Conservation (phyloP, 1,284 basidiomycete genomes). For the Ustilago hordei region DNA sequence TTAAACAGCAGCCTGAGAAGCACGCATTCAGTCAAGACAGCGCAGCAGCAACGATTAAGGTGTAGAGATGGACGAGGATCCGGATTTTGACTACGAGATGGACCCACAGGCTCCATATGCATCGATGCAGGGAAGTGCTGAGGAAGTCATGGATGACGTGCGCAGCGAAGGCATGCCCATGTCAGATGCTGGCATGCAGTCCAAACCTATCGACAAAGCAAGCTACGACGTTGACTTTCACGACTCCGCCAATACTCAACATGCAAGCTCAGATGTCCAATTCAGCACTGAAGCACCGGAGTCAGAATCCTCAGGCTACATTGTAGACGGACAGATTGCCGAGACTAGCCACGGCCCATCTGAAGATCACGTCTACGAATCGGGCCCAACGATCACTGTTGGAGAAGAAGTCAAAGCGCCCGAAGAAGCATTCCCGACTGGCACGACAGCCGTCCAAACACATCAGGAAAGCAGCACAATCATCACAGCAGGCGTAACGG, state of each 20-base stretch:
- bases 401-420: background rate
- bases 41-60: background rate
- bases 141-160: conserved; percentile 39
- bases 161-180: conserved; percentile 31
- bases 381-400: background rate
- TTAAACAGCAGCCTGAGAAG: background rate
- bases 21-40: too few relatives aligned
- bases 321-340: conserved; percentile 2
- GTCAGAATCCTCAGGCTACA: background rate
- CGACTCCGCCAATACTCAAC: conserved; percentile 9
- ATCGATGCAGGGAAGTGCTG: conserved; percentile 5
- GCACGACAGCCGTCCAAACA: background rate
- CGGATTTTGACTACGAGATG: conserved; percentile 49
- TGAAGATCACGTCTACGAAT: conserved; percentile 2
- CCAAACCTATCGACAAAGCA: conserved; percentile 17
- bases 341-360: background rate
- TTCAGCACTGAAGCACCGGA: background rate
- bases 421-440: conserved; percentile 1
- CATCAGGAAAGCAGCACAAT: background rate
- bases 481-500: background rate
- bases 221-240: conserved; percentile 37
- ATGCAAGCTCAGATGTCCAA: background rate
- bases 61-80: conserved; percentile 27
- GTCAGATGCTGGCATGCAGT: conserved; percentile 23
- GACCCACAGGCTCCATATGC: conserved; percentile 19